Evolutionary conservation across 2,329 filamentous ascomycete genomes (phyloP).

Genomic region (Fusarium xylarioides): DNA sequence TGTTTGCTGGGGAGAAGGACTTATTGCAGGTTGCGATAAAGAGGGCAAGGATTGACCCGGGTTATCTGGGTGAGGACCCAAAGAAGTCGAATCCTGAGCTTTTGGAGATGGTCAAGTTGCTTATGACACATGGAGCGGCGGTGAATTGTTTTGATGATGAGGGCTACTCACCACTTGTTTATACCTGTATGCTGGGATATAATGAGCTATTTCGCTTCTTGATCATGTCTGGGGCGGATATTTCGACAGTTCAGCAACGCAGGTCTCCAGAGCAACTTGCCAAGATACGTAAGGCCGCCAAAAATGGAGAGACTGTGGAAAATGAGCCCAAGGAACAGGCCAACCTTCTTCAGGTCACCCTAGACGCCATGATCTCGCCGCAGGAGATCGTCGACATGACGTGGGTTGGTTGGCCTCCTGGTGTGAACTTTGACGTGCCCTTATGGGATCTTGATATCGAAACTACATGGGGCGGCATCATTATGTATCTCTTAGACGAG

Average conservation of each 20-base stretch:
- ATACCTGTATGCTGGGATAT: slow-evolving; percentile 12
- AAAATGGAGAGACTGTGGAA: accelerated
- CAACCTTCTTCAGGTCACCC: slow-evolving; percentile 3
- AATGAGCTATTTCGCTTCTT: background rate
- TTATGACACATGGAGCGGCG: background rate
- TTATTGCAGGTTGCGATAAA: slow-evolving; percentile 6
- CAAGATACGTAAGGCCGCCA: background rate
- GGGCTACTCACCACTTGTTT: slow-evolving; percentile 8
- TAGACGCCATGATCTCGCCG: slow-evolving; percentile 16
- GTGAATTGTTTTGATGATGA: background rate
- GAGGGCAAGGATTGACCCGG: background rate
- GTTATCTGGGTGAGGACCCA: background rate
- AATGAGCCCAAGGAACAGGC: background rate
- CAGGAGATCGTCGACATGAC: slow-evolving; percentile 6
- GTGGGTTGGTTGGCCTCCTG: slow-evolving; percentile 14
- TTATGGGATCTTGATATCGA: background rate
- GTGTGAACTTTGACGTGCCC: background rate
- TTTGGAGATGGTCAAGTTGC: background rate
- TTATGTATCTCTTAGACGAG: background rate
- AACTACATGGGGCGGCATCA: slow-evolving; percentile 4
- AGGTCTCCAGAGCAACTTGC: background rate
- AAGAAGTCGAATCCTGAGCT: slow-evolving; percentile 13
- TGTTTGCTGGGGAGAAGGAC: background rate
- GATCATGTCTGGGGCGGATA: background rate
- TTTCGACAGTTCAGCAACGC: background rate